These are phyloP conservation scores for Niveomyces coronatus DNA, from an alignment of 2,329 filamentous ascomycete species.

Conservation along the genomic window DNA sequence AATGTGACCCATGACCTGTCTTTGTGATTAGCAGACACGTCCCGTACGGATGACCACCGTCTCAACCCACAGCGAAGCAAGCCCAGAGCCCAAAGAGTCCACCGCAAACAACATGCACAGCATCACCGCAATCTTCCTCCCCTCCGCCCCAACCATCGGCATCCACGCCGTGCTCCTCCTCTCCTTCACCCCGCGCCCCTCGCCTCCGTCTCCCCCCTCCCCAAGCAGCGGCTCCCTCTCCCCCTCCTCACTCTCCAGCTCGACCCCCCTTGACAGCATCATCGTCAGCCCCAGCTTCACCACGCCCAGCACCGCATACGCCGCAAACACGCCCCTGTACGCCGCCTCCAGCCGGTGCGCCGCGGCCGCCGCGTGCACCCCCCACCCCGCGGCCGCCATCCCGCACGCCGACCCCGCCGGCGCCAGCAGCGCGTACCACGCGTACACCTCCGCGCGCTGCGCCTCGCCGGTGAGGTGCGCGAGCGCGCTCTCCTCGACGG, in stretches of 20 bases:
- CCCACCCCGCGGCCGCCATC: conserved; percentile 48
- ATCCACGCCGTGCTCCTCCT: conserved; percentile 26
- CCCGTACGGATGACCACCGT: conserved; percentile 23
- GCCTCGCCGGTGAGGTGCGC: conserved; percentile 41
- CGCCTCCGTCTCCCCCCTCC: not conserved
- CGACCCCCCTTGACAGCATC: conserved; percentile 35
- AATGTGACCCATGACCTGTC: conserved; percentile 47
- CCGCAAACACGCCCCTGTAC: conserved; percentile 46
- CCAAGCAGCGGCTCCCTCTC: conserved; percentile 19
- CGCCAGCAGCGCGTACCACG: conserved; percentile 51
- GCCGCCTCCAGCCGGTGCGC: conserved; percentile 33
- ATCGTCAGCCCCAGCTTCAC: conserved; percentile 45
- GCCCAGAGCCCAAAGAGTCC: conserved; percentile 60
- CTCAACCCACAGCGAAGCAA: conserved; percentile 49
- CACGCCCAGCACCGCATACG: conserved; percentile 45
- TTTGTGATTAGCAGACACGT: conserved; percentile 39
- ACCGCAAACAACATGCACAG: conserved; percentile 58
- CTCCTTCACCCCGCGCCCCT: conserved; percentile 4
- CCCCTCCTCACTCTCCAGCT: conserved; percentile 20
- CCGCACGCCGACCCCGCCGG: conserved; percentile 51
- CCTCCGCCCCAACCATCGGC: conserved; percentile 47
- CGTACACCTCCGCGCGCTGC: conserved; percentile 45
- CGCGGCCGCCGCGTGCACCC: conserved; percentile 44
- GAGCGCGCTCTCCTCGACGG: conserved; percentile 50
- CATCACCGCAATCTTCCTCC: conserved; percentile 42